These are phyloP conservation scores for Trichopus zeylanicus DNA, from an alignment of 116 monocot genomes.

Conservation along the genomic window DNA sequence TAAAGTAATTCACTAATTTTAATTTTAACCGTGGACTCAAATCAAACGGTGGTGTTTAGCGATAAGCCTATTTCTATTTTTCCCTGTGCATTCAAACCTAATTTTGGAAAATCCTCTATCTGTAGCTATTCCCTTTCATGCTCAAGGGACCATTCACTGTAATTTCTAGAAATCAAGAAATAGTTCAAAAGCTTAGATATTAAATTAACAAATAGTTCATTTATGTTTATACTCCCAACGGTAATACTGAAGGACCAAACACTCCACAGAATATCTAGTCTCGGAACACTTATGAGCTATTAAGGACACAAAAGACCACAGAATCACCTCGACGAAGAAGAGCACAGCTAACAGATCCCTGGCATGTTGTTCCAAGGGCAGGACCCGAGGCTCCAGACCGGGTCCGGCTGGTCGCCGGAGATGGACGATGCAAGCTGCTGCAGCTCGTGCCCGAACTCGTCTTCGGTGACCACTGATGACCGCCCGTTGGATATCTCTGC, in stretches of 20 bases:
- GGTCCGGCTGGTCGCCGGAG: conserved; percentile 1
- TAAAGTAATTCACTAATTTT: too few relatives aligned
- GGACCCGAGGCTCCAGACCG: conserved; percentile 24
- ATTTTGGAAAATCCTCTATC: too few relatives aligned
- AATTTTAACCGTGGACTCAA: too few relatives aligned
- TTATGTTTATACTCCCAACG: too few relatives aligned
- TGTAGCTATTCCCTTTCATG: too few relatives aligned
- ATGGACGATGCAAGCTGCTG: conserved; percentile 19
- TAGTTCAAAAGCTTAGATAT: background rate
- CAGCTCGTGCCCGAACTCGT: conserved; percentile 22
- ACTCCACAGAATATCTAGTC: conserved; percentile 10
- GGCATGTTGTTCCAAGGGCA: conserved; percentile 32
- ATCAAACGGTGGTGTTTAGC: too few relatives aligned
- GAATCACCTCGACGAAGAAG: background rate
- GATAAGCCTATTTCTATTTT: too few relatives aligned
- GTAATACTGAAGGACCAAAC: background rate
- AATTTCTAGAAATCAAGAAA: too few relatives aligned
- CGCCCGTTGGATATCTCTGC: conserved; percentile 32
- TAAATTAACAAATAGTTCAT: too few relatives aligned
- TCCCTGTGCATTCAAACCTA: too few relatives aligned
- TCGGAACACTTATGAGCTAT: conserved; percentile 21
- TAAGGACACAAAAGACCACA: background rate
- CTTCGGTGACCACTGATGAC: conserved; percentile 26
- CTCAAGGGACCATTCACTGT: too few relatives aligned
- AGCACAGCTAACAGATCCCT: conserved; percentile 16